A percentile compares a stretch with the other conserved stretches of the same genome.
phyloP scores from a whole-genome alignment of 2,329 filamentous ascomycete species.

The Nigrograna mackinnonii region DNA sequence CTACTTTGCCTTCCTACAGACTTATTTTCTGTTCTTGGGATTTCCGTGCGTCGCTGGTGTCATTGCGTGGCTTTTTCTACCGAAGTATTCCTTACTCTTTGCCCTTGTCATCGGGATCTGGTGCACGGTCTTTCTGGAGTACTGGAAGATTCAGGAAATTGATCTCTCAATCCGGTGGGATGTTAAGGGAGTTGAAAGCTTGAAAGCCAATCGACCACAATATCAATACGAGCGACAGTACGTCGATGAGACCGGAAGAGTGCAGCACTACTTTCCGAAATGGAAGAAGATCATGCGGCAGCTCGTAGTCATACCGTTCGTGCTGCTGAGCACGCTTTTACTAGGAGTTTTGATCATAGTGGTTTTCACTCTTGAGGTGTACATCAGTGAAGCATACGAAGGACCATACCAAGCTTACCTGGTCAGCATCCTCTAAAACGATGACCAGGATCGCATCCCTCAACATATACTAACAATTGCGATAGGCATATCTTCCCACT shows the following conservation, averaged over 20 bases:
- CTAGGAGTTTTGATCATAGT: constrained; percentile 28
- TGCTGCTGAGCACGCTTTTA: constrained; percentile 27
- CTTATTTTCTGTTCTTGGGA: constrained; percentile 32
- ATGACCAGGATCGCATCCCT: too few species aligned
- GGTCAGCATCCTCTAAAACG: too few species aligned
- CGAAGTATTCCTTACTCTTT: constrained; percentile 33
- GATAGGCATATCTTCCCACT: constrained; percentile 37
- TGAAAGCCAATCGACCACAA: constrained; percentile 34
- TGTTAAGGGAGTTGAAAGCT: constrained; percentile 30
- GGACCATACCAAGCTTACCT: constrained; percentile 34
- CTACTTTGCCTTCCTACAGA: constrained; percentile 40
- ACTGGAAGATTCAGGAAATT: constrained; percentile 37
- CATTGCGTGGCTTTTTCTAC: constrained; percentile 31
- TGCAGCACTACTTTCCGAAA: constrained; percentile 28
- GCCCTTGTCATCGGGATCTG: constrained; percentile 33
- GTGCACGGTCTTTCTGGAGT: constrained; percentile 39
- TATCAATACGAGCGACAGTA: constrained; percentile 27
- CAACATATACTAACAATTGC: constrained; percentile 12
- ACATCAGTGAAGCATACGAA: constrained; percentile 36
- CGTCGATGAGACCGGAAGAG: constrained; percentile 27
- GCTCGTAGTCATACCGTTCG: constrained; percentile 33
- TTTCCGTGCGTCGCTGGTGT: constrained; percentile 34
- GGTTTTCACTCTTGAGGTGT: constrained; percentile 35
- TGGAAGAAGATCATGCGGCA: constrained; percentile 34
- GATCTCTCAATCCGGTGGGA: constrained; percentile 38